Percentiles rank a stretch among this genome's conserved stretches.
phyloP scores from a whole-genome alignment of 371 early-diverging fungal species.

The Apophysomyces sp. region DNA sequence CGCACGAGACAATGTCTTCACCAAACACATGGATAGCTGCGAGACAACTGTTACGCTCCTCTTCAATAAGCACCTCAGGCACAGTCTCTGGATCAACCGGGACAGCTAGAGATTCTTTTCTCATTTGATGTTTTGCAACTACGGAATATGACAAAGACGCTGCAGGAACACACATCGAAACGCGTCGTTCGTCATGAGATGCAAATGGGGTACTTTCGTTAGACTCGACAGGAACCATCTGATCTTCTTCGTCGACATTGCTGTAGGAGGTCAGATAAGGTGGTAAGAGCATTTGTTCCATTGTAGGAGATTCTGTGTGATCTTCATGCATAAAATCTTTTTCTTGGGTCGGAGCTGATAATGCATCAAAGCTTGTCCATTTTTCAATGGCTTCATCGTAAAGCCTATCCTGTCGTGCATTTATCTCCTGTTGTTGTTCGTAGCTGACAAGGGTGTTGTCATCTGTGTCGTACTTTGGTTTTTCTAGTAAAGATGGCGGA shows the following conservation, averaged over 20 bases:
- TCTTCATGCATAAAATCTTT: slow-evolving; percentile 4
- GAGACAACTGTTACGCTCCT: slow-evolving; percentile 45
- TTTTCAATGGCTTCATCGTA: slow-evolving; percentile 24
- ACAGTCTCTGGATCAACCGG: slow-evolving; percentile 31
- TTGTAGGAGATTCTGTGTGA: neutral
- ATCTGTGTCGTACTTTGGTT: slow-evolving; percentile 5
- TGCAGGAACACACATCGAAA: slow-evolving; percentile 5
- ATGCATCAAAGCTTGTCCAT: slow-evolving; percentile 22
- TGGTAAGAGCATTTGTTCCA: slow-evolving; percentile 14
- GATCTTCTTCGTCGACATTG: neutral
- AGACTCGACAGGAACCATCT: neutral
- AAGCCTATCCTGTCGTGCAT: slow-evolving; percentile 17
- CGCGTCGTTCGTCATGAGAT: slow-evolving; percentile 7
- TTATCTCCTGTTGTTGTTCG: slow-evolving; percentile 4
- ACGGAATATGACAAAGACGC: slow-evolving; percentile 18
- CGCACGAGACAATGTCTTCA: slow-evolving; percentile 40
- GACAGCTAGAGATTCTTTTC: slow-evolving; percentile 5
- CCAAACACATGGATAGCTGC: slow-evolving; percentile 55
- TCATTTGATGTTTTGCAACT: slow-evolving; percentile 12
- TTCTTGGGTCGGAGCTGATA: slow-evolving; percentile 1
- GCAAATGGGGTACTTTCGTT: neutral
- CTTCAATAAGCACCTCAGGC: slow-evolving; percentile 55
- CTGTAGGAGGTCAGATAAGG: slow-evolving; percentile 24
- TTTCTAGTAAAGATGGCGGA: neutral
- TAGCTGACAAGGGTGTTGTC: slow-evolving; percentile 13